A percentile compares a stretch with the other conserved stretches of the same genome.
Conservation (phyloP, 2,329 filamentous ascomycete species). For the Macroventuria anomochaeta region DNA sequence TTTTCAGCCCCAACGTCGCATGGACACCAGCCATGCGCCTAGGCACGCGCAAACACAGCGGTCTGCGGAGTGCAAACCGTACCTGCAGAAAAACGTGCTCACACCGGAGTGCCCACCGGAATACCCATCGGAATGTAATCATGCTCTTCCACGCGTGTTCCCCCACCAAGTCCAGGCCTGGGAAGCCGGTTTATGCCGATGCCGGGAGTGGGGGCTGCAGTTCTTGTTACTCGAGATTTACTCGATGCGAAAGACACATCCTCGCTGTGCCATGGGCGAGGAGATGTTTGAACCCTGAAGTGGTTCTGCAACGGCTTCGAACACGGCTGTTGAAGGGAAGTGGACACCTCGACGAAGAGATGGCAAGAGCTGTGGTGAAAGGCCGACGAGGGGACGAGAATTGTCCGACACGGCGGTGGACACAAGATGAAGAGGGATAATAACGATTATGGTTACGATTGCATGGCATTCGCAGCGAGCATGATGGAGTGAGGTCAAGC, state of each 20-base stretch:
- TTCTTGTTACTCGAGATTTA: constrained; percentile 15
- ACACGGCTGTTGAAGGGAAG: neutral
- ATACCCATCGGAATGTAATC: too few species aligned
- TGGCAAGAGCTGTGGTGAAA: too few species aligned
- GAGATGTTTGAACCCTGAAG: constrained; percentile 9
- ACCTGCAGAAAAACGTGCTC: constrained; percentile 11
- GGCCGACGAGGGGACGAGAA: neutral
- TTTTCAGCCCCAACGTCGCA: constrained; percentile 1
- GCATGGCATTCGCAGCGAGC: neutral
- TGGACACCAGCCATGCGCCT: neutral
- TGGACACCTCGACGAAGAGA: too few species aligned
- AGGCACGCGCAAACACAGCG: neutral
- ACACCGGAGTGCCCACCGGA: neutral
- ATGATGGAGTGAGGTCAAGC: constrained; percentile 10
- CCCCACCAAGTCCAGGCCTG: neutral
- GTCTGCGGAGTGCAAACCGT: neutral
- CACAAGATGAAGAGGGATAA: too few species aligned
- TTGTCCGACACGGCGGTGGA: neutral
- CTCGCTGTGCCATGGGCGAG: neutral
- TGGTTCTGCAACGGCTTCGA: neutral
- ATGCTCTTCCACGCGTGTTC: neutral
- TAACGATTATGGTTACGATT: neutral
- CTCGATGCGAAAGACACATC: constrained; percentile 12
- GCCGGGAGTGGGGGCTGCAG: constrained; percentile 1
- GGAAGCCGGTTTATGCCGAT: constrained; percentile 10